phyloP scores from a whole-genome alignment of 2,329 filamentous ascomycete species.

The Blastomyces emzantsi region DNA sequence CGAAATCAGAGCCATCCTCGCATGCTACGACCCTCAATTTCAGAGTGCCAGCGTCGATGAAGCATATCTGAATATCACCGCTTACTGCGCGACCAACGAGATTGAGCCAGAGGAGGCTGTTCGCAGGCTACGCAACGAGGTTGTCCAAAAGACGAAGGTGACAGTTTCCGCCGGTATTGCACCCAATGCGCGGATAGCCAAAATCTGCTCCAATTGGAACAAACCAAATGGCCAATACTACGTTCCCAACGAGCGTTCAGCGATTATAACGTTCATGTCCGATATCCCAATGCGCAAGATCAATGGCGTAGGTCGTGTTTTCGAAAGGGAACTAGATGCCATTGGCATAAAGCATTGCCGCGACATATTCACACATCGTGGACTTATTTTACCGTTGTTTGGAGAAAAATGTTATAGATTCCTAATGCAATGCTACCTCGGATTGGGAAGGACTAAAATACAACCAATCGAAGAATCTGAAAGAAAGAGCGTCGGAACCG shows the following conservation, averaged over 20 bases:
- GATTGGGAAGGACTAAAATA: conserved; percentile 73
- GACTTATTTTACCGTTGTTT: conserved; percentile 67
- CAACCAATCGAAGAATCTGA: conserved; percentile 84
- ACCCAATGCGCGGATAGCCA: conserved; percentile 84
- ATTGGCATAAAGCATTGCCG: conserved; percentile 83
- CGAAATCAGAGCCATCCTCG: conserved; percentile 73
- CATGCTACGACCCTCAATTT: conserved; percentile 80
- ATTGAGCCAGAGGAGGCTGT: conserved; percentile 66
- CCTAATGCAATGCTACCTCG: conserved; percentile 72
- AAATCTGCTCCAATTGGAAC: conserved; percentile 91
- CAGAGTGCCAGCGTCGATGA: conserved; percentile 94
- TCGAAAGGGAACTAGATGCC: conserved; percentile 81
- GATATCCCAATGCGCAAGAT: conserved; percentile 79
- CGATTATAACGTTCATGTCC: conserved; percentile 79
- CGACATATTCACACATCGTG: conserved; percentile 70
- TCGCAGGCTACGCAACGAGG: conserved; percentile 64
- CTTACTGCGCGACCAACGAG: conserved; percentile 63
- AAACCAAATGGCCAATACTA: conserved; percentile 92
- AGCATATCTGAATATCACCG: conserved; percentile 89
- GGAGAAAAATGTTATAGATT: conserved; percentile 89
- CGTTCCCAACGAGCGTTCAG: conserved; percentile 59
- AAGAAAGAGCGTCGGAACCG: conserved; percentile 87
- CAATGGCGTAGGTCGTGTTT: conserved; percentile 87
- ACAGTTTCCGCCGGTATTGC: conserved; percentile 93
- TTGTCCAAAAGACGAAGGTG: conserved; percentile 66